These are phyloP conservation scores for Camelina sativa DNA, from an alignment of 345 rosid genomes.

Conservation along the genomic window DNA sequence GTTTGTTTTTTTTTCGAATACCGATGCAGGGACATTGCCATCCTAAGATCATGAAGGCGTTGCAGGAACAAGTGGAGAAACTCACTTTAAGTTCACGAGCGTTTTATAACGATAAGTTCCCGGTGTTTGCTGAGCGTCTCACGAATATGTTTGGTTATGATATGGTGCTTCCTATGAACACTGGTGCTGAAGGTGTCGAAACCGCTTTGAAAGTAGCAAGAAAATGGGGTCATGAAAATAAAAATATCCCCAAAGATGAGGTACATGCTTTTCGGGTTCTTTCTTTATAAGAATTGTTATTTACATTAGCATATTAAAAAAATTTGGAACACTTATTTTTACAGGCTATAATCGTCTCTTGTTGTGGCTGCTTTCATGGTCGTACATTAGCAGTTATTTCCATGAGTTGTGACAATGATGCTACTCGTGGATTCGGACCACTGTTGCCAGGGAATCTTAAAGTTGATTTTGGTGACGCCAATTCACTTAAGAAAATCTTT, in stretches of 20 bases:
- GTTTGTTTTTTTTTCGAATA: neutral
- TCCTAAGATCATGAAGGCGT: constrained; percentile 83
- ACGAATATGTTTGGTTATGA: constrained; percentile 87
- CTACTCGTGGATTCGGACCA: constrained; percentile 94
- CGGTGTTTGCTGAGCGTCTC: constrained; percentile 76
- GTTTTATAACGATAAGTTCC: constrained; percentile 86
- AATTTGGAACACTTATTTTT: too few species aligned
- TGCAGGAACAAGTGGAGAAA: constrained; percentile 80
- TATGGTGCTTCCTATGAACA: constrained; percentile 98
- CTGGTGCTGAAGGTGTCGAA: constrained; percentile 98
- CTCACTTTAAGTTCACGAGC: constrained; percentile 92
- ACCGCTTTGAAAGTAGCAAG: constrained; percentile 94
- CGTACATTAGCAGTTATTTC: constrained; percentile 93
- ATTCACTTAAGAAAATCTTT: constrained; percentile 72
- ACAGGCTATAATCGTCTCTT: constrained; percentile 92
- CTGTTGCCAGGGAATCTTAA: constrained; percentile 85
- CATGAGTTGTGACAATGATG: constrained; percentile 99
- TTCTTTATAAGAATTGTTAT: neutral
- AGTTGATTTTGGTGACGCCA: constrained; percentile 90
- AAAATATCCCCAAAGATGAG: constrained; percentile 78
- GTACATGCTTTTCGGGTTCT: constrained; percentile 35
- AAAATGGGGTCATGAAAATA: constrained; percentile 94
- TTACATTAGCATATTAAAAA: too few species aligned
- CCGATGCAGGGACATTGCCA: constrained; percentile 86
- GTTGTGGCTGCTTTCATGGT: constrained; percentile 98